Percentiles rank a stretch among this genome's conserved stretches.
These are phyloP conservation scores for Coemansia sp. DNA, from an alignment of 192 early-diverging fungal genomes.

Conservation along the genomic window DNA sequence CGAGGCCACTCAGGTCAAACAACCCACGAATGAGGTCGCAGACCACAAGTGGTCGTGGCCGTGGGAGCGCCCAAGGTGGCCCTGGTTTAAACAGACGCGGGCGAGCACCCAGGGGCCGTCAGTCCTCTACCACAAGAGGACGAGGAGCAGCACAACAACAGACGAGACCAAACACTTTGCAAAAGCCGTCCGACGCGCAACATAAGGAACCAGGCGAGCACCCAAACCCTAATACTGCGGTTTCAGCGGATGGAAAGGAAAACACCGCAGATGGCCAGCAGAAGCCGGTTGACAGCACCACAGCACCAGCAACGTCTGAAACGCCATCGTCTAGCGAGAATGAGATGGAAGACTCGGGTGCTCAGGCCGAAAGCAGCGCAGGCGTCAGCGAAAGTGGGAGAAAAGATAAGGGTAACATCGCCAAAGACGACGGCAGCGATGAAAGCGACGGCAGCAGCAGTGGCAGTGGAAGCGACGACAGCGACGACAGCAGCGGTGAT, in stretches of 20 bases:
- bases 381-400: neutral
- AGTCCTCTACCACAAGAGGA: neutral
- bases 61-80: neutral
- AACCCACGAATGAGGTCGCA: slow-evolving; percentile 3
- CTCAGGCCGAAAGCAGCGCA: neutral
- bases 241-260: neutral
- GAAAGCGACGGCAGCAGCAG: neutral
- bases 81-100: neutral
- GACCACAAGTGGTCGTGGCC: neutral
- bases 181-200: neutral
- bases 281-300: neutral
- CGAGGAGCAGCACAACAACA: neutral
- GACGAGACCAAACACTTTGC: neutral
- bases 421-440: no score
- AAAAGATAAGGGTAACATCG: neutral
- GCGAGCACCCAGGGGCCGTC: neutral
- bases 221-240: neutral
- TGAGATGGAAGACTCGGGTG: neutral
- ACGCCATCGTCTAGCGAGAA: neutral
- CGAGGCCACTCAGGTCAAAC: neutral
- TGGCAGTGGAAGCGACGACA: neutral
- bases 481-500: no score
- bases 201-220: neutral
- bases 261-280: neutral
- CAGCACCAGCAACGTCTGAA: neutral